Base-by-base conservation (phyloP, 768 basidiomycete species). In the Lactarius vividus region DNA sequence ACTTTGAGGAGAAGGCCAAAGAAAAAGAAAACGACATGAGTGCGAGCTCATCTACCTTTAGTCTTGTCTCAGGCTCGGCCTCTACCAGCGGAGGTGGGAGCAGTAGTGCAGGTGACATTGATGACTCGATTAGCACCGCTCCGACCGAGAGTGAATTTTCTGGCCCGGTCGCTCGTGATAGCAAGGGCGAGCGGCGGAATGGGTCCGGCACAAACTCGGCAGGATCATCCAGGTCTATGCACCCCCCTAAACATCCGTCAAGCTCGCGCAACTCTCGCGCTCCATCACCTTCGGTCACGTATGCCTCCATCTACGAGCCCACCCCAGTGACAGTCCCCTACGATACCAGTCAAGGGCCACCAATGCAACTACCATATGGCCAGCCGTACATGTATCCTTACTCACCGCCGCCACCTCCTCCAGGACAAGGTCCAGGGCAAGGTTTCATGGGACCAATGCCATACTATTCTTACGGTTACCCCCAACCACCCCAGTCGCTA, bases 71-170 rank as follows among this genome's bases (percentile, higher is more conserved):
- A 4, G 86, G 85, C 60, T 91, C 88, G 42, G 84, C 85, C 10
- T 85, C 84, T 23, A 83, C 82, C 5, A 78, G 82, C 60, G 80
- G 76, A n/a, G 82, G 81, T 31, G 75, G 75, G 29, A 85, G 82
- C 33, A 88, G 88, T 71, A 88, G 85, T 68, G 75, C 80, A 54
- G 86, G 84, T 54, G 89, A 90, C 71, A 75, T 82, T 10, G 89
- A 91, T 63, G 91, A 91, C 66, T 81, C 84, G 18, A 81, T 79
- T 29, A 88, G 88, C 72, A 89, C 88, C 8, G 88, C 88, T 39
- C 82, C 88, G 7, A 91, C 89, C 20, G 91, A 93, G 76, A 91
- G 89, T 74, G 91, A 92, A 75, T 91, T 88, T 84, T 91, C 91
- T 10, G 84, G 79, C 3, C 81, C 84, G 6, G 78, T 79, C 59